phyloP scores from a whole-genome alignment of 139 green algal genomes.

The Marvania coccoides region DNA sequence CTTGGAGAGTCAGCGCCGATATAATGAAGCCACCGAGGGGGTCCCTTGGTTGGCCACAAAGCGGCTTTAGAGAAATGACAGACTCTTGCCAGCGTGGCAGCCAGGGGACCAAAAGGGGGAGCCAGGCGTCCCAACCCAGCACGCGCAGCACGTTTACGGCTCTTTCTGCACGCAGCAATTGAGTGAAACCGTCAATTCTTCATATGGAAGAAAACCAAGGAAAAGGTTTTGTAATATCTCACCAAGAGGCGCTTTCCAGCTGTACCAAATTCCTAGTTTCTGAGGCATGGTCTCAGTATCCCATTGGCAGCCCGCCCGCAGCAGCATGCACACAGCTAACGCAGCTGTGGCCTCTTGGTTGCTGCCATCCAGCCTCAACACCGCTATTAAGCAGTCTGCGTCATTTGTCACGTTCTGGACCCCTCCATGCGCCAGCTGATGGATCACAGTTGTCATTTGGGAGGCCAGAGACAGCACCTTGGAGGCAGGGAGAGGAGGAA shows the following conservation, averaged over 20 bases:
- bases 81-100: background rate
- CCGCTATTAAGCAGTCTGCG: background rate
- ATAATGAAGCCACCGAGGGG: too few relatives aligned
- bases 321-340: conserved; percentile 1
- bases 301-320: background rate
- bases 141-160: background rate
- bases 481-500: background rate
- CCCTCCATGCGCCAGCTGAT: background rate
- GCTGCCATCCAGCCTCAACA: background rate
- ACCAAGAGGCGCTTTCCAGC: too few relatives aligned
- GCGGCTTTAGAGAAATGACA: background rate
- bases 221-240: too few relatives aligned
- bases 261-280: background rate
- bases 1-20: too few relatives aligned
- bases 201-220: too few relatives aligned
- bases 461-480: background rate
- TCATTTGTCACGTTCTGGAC: background rate
- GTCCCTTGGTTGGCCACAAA: too few relatives aligned
- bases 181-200: too few relatives aligned
- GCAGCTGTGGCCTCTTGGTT: background rate
- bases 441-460: conserved; percentile 4
- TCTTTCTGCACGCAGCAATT: background rate
- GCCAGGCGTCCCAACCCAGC: background rate
- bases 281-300: background rate
- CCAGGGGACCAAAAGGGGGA: background rate